Evolutionary conservation across 257 asterid genomes (phyloP).

Genomic region (Misopates orontium): DNA sequence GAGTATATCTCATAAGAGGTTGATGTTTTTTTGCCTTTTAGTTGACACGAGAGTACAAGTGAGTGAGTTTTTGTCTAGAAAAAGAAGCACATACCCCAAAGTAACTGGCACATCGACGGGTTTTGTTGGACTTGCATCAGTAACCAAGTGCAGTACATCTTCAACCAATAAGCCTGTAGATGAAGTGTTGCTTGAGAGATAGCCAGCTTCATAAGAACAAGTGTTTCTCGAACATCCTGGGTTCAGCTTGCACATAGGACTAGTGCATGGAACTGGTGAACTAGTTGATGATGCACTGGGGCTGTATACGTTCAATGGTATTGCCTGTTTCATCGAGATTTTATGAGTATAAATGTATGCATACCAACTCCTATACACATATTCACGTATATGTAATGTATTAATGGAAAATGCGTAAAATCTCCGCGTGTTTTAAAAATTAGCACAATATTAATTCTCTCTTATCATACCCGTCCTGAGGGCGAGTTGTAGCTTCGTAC

Average conservation of each 20-base stretch:
- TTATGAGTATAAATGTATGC: too few species aligned
- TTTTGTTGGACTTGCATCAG: conserved; percentile 41
- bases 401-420: too few species aligned
- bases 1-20: too few species aligned
- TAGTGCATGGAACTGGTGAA: conserved; percentile 64
- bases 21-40: too few species aligned
- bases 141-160: conserved; percentile 69
- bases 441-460: too few species aligned
- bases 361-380: too few species aligned
- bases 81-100: conserved; percentile 46
- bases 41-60: too few species aligned
- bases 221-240: conserved; percentile 59
- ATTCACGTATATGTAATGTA: too few species aligned
- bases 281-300: conserved; percentile 67
- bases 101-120: conserved; percentile 66
- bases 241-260: conserved; percentile 63
- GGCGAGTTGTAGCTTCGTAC: conserved; percentile 41
- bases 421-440: too few species aligned
- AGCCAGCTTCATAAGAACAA: conserved; percentile 72
- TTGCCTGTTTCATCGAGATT: too few species aligned
- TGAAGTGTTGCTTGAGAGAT: conserved; percentile 80
- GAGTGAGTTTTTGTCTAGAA: too few species aligned
- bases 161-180: conserved; percentile 79
- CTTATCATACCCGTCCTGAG: conserved; percentile 43
- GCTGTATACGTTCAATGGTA: conserved; percentile 78